These are phyloP conservation scores for Albifimbria verrucaria DNA, from an alignment of 2,329 filamentous ascomycete species.

Conservation along the genomic window DNA sequence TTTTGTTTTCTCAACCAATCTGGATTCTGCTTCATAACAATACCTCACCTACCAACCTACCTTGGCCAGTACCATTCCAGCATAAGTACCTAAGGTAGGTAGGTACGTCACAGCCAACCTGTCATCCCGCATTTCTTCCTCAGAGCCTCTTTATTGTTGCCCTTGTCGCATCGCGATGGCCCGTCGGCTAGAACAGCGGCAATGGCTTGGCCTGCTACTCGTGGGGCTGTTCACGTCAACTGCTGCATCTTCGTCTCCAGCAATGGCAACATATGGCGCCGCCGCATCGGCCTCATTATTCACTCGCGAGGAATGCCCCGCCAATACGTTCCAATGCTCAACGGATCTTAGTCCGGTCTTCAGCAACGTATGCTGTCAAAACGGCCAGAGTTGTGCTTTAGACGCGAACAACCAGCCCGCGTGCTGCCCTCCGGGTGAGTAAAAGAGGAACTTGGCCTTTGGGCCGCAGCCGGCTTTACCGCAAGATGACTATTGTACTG, in stretches of 20 bases:
- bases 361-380: slow-evolving; percentile 47
- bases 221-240: slow-evolving; percentile 1
- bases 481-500: neutral
- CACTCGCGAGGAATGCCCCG: slow-evolving; percentile 38
- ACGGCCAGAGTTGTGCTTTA: slow-evolving; percentile 47
- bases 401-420: slow-evolving; percentile 47
- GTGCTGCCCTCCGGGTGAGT: slow-evolving; percentile 51
- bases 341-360: slow-evolving; percentile 43
- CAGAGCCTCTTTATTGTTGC: neutral
- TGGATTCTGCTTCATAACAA: too few species aligned
- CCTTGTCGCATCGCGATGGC: neutral
- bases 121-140: slow-evolving; percentile 4
- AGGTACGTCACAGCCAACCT: slow-evolving; percentile 14
- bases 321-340: slow-evolving; percentile 49
- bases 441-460: neutral
- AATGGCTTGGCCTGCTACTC: slow-evolving; percentile 9
- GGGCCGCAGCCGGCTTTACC: too few species aligned
- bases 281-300: slow-evolving; percentile 17
- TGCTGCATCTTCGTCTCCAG: slow-evolving; percentile 1
- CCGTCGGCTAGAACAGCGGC: slow-evolving; percentile 8
- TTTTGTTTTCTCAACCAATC: too few species aligned
- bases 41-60: too few species aligned
- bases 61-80: too few species aligned
- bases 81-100: slow-evolving; percentile 15
- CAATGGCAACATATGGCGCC: slow-evolving; percentile 14